These are phyloP conservation scores for Xylaria curta DNA, from an alignment of 495 filamentous ascomycete genomes.

Conservation along the genomic window DNA sequence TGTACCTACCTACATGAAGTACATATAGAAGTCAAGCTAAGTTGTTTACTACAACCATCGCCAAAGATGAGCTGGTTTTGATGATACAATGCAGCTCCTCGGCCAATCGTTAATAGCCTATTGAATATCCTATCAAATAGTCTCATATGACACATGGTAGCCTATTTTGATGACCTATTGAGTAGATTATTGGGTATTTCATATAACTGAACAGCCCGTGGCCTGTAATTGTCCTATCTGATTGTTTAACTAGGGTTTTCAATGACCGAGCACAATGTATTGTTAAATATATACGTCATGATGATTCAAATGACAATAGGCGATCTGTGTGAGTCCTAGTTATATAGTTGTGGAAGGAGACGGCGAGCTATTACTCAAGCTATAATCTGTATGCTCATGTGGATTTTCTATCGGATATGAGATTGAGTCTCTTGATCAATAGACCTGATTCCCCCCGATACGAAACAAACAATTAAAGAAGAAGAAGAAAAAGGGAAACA, in stretches of 20 bases:
- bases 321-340: not conserved
- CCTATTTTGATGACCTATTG: not conserved
- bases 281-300: not conserved
- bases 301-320: not conserved
- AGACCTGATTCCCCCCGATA: not conserved
- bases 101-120: not conserved
- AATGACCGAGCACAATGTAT: not conserved
- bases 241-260: not conserved
- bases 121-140: not conserved
- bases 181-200: not conserved
- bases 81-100: not conserved
- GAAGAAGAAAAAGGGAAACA: not conserved
- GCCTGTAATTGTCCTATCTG: not conserved
- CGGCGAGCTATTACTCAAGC: not conserved
- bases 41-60: not conserved
- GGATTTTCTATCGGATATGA: not conserved
- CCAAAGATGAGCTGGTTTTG: not conserved
- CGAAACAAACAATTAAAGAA: not conserved
- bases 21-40: too few species aligned
- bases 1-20: too few species aligned
- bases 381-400: not conserved
- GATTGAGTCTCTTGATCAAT: not conserved
- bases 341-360: not conserved
- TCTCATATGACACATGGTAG: not conserved
- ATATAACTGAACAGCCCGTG: not conserved